A percentile compares a stretch with the other conserved stretches of the same genome.
phyloP scores from a whole-genome alignment of 495 filamentous ascomycete genomes.

The Trichoderma reesei region DNA sequence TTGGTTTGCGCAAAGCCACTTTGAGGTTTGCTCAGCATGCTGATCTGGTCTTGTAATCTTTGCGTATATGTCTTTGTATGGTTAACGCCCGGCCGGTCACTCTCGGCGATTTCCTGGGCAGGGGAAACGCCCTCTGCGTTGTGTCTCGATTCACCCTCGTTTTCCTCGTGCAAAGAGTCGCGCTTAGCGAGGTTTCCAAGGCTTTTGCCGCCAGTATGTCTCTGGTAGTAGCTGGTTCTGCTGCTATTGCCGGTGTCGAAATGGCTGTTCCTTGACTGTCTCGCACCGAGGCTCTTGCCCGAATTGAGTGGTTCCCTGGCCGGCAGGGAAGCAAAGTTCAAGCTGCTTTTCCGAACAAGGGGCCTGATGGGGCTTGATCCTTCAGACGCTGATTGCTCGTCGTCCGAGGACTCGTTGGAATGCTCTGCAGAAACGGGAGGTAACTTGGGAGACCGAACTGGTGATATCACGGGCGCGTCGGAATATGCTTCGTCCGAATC shows the following conservation, averaged over 20 bases:
- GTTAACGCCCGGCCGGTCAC: conserved; percentile 26
- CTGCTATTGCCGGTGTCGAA: conserved; percentile 46
- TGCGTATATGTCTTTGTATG: conserved; percentile 90
- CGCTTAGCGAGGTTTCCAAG: conserved; percentile 33
- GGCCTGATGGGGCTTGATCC: conserved; percentile 39
- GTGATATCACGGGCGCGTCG: conserved; percentile 17
- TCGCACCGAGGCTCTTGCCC: conserved; percentile 66
- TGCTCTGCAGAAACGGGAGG: conserved; percentile 13
- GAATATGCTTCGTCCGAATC: conserved; percentile 12
- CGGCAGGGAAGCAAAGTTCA: conserved; percentile 85
- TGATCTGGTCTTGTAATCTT: conserved; percentile 83
- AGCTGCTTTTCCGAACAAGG: conserved; percentile 77
- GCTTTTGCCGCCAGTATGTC: conserved; percentile 52
- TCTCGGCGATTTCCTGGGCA: conserved; percentile 24
- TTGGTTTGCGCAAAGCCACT: conserved; percentile 53
- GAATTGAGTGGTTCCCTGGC: conserved; percentile 77
- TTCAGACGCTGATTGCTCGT: conserved; percentile 39
- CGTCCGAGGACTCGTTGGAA: conserved; percentile 40
- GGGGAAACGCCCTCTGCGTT: conserved; percentile 37
- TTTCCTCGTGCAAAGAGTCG: conserved; percentile 37
- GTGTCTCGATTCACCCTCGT: conserved; percentile 44
- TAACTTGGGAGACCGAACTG: neutral
- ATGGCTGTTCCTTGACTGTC: conserved; percentile 69
- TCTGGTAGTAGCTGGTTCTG: conserved; percentile 55
- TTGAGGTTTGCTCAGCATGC: conserved; percentile 78